phyloP scores from a whole-genome alignment of 345 rosid species.

The Nasturtium officinale region DNA sequence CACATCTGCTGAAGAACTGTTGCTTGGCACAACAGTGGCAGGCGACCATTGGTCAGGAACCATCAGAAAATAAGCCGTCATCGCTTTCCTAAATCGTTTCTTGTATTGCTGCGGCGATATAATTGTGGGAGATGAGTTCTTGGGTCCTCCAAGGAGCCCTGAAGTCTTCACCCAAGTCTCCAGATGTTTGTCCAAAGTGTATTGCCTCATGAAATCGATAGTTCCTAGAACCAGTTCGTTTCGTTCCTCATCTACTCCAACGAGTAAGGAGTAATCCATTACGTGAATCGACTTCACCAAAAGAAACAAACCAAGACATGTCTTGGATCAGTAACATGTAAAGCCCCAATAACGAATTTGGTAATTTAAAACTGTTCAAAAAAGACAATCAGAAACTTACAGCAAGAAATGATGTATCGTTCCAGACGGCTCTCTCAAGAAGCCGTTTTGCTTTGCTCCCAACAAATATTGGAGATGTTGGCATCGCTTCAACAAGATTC shows the following conservation, averaged over 20 bases:
- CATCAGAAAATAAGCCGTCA: constrained; percentile 91
- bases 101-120: constrained; percentile 93
- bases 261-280: constrained; percentile 94
- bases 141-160: constrained; percentile 79
- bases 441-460: constrained; percentile 88
- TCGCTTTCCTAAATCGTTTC: constrained; percentile 92
- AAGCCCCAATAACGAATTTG: background rate
- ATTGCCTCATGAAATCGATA: constrained; percentile 96
- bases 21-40: constrained; percentile 37
- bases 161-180: constrained; percentile 92
- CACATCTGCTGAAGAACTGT: constrained; percentile 33
- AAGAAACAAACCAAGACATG: constrained; percentile 23
- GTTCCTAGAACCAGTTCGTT: constrained; percentile 85
- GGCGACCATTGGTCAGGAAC: constrained; percentile 93
- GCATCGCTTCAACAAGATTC: constrained; percentile 95
- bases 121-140: constrained; percentile 74
- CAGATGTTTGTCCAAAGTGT: constrained; percentile 98
- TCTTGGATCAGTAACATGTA: constrained; percentile 32
- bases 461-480: constrained; percentile 93
- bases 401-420: constrained; percentile 93
- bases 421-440: constrained; percentile 97
- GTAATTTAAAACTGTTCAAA: background rate
- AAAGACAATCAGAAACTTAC: constrained; percentile 52
- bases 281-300: constrained; percentile 73
- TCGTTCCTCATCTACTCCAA: constrained; percentile 81